phyloP scores from a whole-genome alignment of 2,329 filamentous ascomycete species.

The Xylaria sp. region DNA sequence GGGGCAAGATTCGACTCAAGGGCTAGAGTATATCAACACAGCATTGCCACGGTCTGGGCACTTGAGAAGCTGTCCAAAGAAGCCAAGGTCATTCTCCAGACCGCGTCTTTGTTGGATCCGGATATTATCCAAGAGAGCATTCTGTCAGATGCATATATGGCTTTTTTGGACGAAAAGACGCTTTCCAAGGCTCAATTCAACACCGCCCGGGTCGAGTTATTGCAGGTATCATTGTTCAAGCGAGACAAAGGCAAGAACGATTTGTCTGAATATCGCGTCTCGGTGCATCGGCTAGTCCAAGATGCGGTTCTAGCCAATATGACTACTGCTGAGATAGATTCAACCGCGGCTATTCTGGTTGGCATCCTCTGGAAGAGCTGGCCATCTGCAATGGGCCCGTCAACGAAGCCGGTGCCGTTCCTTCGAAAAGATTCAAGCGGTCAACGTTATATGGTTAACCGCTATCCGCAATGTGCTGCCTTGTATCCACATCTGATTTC shows the following conservation, averaged over 20 bases:
- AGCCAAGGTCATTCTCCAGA: background rate
- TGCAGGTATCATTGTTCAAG: background rate
- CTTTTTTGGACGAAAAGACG: background rate
- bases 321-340: background rate
- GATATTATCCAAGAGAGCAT: background rate
- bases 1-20: background rate
- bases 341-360: background rate
- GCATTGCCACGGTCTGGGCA: conserved; percentile 8
- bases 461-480: background rate
- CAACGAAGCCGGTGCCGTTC: background rate
- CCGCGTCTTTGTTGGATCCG: background rate
- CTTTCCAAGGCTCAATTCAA: background rate
- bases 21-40: background rate
- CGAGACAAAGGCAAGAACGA: background rate
- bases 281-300: background rate
- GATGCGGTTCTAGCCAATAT: background rate
- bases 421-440: background rate
- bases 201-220: background rate
- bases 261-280: background rate
- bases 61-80: background rate
- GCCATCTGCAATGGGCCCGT: background rate
- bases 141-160: background rate
- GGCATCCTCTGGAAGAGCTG: background rate
- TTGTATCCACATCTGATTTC: background rate
- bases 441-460: background rate